Evolutionary conservation across 139 green algal species (phyloP).

Genomic region (Desmodesmus armatus): DNA sequence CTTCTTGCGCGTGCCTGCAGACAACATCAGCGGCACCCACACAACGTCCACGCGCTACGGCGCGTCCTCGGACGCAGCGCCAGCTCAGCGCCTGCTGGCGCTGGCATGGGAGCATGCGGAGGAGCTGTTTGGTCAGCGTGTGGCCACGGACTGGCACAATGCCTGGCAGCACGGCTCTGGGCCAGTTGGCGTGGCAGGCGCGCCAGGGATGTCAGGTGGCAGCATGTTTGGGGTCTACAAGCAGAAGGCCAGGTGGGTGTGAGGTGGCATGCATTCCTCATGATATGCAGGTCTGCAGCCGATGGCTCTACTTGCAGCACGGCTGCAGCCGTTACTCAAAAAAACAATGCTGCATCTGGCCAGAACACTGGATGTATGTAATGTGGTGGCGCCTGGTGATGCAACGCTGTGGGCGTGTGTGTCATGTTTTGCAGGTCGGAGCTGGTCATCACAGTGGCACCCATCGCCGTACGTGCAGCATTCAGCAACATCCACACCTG

Average conservation of each 20-base stretch:
- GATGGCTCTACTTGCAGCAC: not conserved
- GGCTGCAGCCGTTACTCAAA: not conserved
- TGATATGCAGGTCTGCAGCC: not conserved
- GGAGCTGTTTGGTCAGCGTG: conserved; percentile 50
- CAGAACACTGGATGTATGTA: too few species aligned
- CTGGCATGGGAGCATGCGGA: conserved; percentile 44
- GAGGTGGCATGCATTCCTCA: not conserved
- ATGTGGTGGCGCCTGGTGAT: too few species aligned
- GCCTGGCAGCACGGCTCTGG: not conserved
- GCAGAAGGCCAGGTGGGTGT: conserved; percentile 26
- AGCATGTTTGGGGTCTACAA: conserved; percentile 42
- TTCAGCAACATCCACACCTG: conserved; percentile 75
- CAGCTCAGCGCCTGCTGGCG: conserved; percentile 57
- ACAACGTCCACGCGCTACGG: not conserved
- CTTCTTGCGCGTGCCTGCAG: not conserved
- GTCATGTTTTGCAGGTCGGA: conserved; percentile 17
- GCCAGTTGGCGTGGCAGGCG: not conserved
- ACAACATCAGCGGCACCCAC: conserved; percentile 35
- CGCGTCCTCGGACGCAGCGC: not conserved
- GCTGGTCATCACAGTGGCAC: conserved; percentile 56
- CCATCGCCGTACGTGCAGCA: conserved; percentile 63
- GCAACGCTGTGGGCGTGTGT: not conserved
- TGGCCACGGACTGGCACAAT: conserved; percentile 26
- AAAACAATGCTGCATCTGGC: too few species aligned
- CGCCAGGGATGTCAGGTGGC: conserved; percentile 12